Evolutionary conservation across 371 early-diverging fungal genomes (phyloP).

Genomic region (Mortierella sp.): DNA sequence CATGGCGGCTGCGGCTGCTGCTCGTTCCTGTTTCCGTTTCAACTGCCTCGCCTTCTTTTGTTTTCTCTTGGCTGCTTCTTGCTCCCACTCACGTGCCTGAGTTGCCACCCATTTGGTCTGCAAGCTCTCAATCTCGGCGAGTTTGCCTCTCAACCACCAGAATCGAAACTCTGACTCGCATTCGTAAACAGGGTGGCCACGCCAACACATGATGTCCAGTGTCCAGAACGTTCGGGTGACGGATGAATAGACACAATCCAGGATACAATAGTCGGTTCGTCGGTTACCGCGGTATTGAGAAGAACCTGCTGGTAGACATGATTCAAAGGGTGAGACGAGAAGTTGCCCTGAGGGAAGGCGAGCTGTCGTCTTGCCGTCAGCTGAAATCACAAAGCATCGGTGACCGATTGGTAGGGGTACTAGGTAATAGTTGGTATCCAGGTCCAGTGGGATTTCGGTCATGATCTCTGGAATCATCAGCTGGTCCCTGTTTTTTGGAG

Average conservation of each 20-base stretch:
- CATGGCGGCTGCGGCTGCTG: slow-evolving; percentile 26
- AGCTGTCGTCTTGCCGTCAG: slow-evolving; percentile 58
- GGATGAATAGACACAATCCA: slow-evolving; percentile 72
- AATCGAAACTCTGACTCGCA: slow-evolving; percentile 75
- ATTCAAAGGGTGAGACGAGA: slow-evolving; percentile 61
- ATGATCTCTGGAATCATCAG: slow-evolving; percentile 71
- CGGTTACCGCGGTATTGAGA: slow-evolving; percentile 54
- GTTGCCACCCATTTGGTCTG: slow-evolving; percentile 35
- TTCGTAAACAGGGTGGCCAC: slow-evolving; percentile 68
- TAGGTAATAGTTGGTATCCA: slow-evolving; percentile 61
- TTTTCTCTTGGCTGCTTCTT: slow-evolving; percentile 20
- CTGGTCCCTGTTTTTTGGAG: slow-evolving; percentile 59
- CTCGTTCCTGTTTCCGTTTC: slow-evolving; percentile 33
- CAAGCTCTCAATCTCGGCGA: slow-evolving; percentile 61
- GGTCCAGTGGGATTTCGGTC: slow-evolving; percentile 63
- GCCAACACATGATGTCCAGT: slow-evolving; percentile 74
- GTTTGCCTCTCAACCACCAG: slow-evolving; percentile 69
- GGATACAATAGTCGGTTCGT: slow-evolving; percentile 63
- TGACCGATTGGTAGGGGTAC: slow-evolving; percentile 69
- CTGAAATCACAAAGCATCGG: slow-evolving; percentile 67
- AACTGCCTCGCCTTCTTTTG: slow-evolving; percentile 27
- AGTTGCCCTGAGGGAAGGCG: slow-evolving; percentile 49
- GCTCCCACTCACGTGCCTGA: slow-evolving; percentile 42
- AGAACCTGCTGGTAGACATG: slow-evolving; percentile 68
- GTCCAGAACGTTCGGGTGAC: slow-evolving; percentile 68